A percentile compares a stretch with the other conserved stretches of the same genome.
These are phyloP conservation scores for Euphorbia pulcherrima DNA, from an alignment of 345 rosid species.

Conservation along the genomic window DNA sequence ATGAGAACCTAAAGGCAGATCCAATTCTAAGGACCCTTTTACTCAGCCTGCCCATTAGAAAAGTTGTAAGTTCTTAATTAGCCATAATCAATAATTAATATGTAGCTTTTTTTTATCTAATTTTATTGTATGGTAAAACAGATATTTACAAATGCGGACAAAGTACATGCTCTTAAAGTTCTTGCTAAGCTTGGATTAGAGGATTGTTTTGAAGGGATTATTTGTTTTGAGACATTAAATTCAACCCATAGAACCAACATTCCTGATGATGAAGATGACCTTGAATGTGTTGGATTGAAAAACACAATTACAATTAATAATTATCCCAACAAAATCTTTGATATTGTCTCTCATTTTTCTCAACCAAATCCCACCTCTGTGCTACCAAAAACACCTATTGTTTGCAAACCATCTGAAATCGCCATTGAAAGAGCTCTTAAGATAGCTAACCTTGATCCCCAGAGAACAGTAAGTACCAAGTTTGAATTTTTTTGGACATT, in stretches of 20 bases:
- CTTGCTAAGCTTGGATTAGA: constrained; percentile 72
- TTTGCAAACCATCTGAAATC: constrained; percentile 66
- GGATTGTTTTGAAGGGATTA: constrained; percentile 90
- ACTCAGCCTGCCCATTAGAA: constrained; percentile 67
- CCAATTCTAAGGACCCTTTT: constrained; percentile 71
- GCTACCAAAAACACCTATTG: constrained; percentile 64
- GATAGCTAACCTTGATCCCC: constrained; percentile 60
- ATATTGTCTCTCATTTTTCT: constrained; percentile 54
- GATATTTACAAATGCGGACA: constrained; percentile 94
- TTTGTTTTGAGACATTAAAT: constrained; percentile 90
- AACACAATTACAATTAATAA: neutral
- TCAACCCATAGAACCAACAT: constrained; percentile 38
- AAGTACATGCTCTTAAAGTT: constrained; percentile 61
- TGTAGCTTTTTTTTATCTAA: neutral
- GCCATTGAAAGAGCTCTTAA: constrained; percentile 57
- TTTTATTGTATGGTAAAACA: constrained; percentile 17
- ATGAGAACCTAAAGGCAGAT: constrained; percentile 83
- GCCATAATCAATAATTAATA: neutral
- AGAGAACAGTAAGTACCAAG: constrained; percentile 55
- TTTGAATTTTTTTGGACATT: neutral
- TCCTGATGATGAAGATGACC: constrained; percentile 50
- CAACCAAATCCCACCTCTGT: constrained; percentile 29
- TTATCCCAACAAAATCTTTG: constrained; percentile 40
- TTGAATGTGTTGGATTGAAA: constrained; percentile 36
- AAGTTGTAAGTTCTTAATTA: constrained; percentile 56